phyloP scores from a whole-genome alignment of 2,329 filamentous ascomycete species.

The Neofusicoccum sp. region DNA sequence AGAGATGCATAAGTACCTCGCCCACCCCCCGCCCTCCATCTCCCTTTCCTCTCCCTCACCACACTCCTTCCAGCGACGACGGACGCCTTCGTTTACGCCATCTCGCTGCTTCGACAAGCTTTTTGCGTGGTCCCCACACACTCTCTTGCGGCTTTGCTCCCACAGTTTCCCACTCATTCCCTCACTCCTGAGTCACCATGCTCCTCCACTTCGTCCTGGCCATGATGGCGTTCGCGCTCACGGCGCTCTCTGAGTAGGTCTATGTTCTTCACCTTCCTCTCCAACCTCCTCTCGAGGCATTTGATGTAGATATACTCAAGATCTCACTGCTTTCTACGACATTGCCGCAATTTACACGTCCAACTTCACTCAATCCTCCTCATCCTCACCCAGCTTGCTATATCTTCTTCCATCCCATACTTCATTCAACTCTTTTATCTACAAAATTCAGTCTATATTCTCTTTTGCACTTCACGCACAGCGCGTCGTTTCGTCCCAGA shows the following conservation, averaged over 20 bases:
- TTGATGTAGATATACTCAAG: too few relatives aligned
- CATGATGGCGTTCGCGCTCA: background rate
- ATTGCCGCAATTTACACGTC: too few relatives aligned
- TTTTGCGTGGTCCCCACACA: background rate
- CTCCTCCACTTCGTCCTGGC: background rate
- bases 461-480: too few relatives aligned
- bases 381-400: too few relatives aligned
- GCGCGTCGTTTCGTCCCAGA: too few relatives aligned
- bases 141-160: background rate
- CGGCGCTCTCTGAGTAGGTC: background rate
- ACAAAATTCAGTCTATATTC: too few relatives aligned
- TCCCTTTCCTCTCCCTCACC: conserved; percentile 11
- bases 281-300: background rate
- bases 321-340: too few relatives aligned
- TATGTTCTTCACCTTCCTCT: background rate
- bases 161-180: background rate
- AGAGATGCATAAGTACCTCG: background rate
- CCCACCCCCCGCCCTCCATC: background rate
- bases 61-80: background rate
- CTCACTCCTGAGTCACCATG: background rate
- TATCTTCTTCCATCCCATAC: too few relatives aligned
- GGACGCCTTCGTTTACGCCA: background rate
- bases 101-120: background rate
- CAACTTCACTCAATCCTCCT: too few relatives aligned
- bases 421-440: too few relatives aligned